phyloP scores from a whole-genome alignment of 371 early-diverging fungal species.

The Conidiobolus incongruus region DNA sequence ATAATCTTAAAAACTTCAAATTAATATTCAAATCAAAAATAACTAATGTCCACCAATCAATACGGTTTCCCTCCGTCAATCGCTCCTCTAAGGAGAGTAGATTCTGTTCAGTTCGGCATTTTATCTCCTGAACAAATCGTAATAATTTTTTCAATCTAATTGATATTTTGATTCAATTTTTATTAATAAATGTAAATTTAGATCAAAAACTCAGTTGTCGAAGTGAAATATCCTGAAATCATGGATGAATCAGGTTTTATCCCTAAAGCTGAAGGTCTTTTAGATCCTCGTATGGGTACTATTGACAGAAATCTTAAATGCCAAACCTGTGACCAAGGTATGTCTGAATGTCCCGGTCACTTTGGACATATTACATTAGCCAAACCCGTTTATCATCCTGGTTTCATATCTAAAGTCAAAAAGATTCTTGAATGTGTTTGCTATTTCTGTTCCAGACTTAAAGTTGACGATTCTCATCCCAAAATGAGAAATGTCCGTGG shows the following conservation, averaged over 20 bases:
- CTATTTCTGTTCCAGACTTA: slow-evolving; percentile 93
- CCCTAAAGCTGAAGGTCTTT: slow-evolving; percentile 67
- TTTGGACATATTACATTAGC: slow-evolving; percentile 98
- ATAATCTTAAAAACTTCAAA: no score
- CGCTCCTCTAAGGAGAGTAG: slow-evolving; percentile 75
- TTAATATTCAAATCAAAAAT: no score
- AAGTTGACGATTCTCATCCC: slow-evolving; percentile 46
- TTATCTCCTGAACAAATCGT: slow-evolving; percentile 91
- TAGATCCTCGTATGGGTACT: slow-evolving; percentile 98
- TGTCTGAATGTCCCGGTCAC: slow-evolving; percentile 97
- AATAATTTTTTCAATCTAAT: slow-evolving; percentile 10
- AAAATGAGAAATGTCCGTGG: neutral
- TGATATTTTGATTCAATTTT: neutral
- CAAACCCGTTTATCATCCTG: slow-evolving; percentile 93
- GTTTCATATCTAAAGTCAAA: slow-evolving; percentile 72
- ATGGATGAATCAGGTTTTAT: slow-evolving; percentile 78
- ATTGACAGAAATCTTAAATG: slow-evolving; percentile 97
- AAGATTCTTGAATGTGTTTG: slow-evolving; percentile 99
- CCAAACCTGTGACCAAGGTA: slow-evolving; percentile 90
- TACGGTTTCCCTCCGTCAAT: slow-evolving; percentile 54
- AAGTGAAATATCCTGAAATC: slow-evolving; percentile 89
- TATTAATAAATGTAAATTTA: neutral
- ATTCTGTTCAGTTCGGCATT: slow-evolving; percentile 88
- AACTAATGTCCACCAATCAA: no score
- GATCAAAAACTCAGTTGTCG: slow-evolving; percentile 87